A percentile compares a stretch with the other conserved stretches of the same genome.
Evolutionary conservation across 2,329 filamentous ascomycete species (phyloP).

Genomic region (Talaromyces sp.): DNA sequence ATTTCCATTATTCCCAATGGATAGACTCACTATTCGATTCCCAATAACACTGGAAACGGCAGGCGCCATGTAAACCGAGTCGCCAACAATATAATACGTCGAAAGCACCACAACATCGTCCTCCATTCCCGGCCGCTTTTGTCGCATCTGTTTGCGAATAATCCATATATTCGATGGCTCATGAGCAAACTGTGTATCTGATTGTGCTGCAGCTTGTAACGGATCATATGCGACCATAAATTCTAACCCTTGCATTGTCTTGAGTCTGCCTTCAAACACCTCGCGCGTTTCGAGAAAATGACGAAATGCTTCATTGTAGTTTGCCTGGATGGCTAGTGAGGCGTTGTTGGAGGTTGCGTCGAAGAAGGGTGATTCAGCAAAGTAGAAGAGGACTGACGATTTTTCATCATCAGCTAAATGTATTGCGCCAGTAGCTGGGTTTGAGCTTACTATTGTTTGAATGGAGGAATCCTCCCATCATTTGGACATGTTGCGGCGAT

Average conservation of each 20-base stretch:
- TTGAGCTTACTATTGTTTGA: conserved; percentile 44
- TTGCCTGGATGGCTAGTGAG: conserved; percentile 53
- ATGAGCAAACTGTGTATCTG: conserved; percentile 42
- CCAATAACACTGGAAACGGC: conserved; percentile 59
- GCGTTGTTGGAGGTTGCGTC: conserved; percentile 62
- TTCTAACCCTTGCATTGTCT: conserved; percentile 57
- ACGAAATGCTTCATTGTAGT: conserved; percentile 49
- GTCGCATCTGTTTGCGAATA: conserved; percentile 58
- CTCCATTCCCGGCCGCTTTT: conserved; percentile 43
- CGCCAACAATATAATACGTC: conserved; percentile 62
- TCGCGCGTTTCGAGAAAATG: conserved; percentile 55
- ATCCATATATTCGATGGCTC: conserved; percentile 57
- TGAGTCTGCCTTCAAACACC: conserved; percentile 56
- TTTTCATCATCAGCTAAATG: not conserved
- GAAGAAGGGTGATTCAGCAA: conserved; percentile 63
- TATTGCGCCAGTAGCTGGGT: not conserved
- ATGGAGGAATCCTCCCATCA: conserved; percentile 48
- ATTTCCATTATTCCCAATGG: no score
- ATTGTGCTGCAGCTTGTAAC: conserved; percentile 46
- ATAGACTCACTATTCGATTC: conserved; percentile 49
- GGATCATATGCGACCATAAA: conserved; percentile 62
- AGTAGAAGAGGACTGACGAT: conserved; percentile 58
- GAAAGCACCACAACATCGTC: conserved; percentile 55
- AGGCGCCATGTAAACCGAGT: conserved; percentile 62
- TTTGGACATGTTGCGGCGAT: conserved; percentile 46